Base-by-base conservation (phyloP, 352 stramenopile genomes). In the Phytophthora pisi region DNA sequence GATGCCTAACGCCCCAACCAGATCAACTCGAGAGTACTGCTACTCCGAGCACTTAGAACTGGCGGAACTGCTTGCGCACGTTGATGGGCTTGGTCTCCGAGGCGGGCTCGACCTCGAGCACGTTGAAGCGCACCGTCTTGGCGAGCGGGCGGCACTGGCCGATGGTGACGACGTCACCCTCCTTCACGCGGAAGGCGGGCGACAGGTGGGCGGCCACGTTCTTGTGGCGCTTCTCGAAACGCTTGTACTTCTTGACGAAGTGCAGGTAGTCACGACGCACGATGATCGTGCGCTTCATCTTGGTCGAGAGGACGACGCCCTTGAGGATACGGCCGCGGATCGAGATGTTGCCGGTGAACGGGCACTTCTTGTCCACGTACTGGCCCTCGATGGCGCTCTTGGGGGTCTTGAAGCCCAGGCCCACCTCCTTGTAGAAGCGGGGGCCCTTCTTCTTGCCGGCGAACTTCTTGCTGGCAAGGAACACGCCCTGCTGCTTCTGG, bases 281-380 rank as follows among this genome's bases (percentile, higher is more conserved):
- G 73, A 99, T 97, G 78, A 99, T 97, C 53, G 98, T 99, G 84
- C 97, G 94, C 83, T 99, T 99, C 98, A 99, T 99, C 94, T 99
- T 99, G 81, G 90, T 99, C 73, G 97, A 99, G 66, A 99, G 97
- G 47, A 99, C 97, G 57, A 99, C 89, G 68, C 97, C 98, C 91
- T 99, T 99, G 55, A 99, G 86, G 71, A 97, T 99, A 88, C 97
- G 93, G 81, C 97, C 97, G 85, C 97, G 97, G 85, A 99, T 99
- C 77, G 97, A 98, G 55, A 99, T 97, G 85, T 99, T 97, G 80
- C 97, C 97, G 42, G 97, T 99, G 92, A 99, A 99, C 61, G 98
- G 98, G 88, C 97, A 99, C 92, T 99, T 99, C 91, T 99, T 99
- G 94, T 99, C 97, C 45, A 99, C 93, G 84, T 99, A 99, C 75